Evolutionary conservation across 2,329 filamentous ascomycete genomes (phyloP).

Genomic region (Salinomyces thailandicus): DNA sequence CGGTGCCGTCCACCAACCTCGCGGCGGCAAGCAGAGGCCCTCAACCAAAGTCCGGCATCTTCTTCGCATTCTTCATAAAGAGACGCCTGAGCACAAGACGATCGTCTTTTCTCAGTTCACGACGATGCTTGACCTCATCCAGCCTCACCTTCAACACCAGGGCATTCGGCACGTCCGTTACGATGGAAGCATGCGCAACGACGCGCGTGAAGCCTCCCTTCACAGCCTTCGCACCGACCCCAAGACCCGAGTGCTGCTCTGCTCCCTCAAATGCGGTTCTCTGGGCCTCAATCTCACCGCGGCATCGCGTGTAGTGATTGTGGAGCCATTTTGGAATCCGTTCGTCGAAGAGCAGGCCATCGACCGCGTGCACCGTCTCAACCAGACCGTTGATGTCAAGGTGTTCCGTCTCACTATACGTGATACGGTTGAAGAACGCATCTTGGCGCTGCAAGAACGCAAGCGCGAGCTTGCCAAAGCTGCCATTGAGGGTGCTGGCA

Average conservation of each 20-base stretch:
- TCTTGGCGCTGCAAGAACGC: constrained; percentile 86
- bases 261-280: constrained; percentile 86
- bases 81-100: constrained; percentile 78
- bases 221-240: constrained; percentile 64
- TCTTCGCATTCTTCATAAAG: constrained; percentile 66
- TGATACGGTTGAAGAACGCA: constrained; percentile 82
- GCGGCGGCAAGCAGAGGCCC: constrained; percentile 40
- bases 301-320: constrained; percentile 81
- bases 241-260: constrained; percentile 71
- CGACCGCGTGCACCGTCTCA: constrained; percentile 94
- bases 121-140: constrained; percentile 91
- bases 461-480: constrained; percentile 87
- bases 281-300: constrained; percentile 90
- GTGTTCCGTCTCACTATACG: constrained; percentile 90
- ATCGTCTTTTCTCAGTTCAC: constrained; percentile 99
- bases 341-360: constrained; percentile 99
- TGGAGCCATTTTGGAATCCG: constrained; percentile 97
- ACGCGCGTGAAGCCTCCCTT: constrained; percentile 78
- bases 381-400: constrained; percentile 86
- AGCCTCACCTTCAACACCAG: constrained; percentile 72
- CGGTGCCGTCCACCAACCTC: constrained; percentile 28
- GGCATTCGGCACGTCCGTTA: constrained; percentile 77
- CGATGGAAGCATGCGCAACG: constrained; percentile 90
- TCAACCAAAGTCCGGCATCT: constrained; percentile 91
- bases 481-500: constrained; percentile 63